Percentiles rank a stretch among this genome's conserved stretches.
phyloP scores from a whole-genome alignment of 257 asterid species.

The Cruciata laevipes region DNA sequence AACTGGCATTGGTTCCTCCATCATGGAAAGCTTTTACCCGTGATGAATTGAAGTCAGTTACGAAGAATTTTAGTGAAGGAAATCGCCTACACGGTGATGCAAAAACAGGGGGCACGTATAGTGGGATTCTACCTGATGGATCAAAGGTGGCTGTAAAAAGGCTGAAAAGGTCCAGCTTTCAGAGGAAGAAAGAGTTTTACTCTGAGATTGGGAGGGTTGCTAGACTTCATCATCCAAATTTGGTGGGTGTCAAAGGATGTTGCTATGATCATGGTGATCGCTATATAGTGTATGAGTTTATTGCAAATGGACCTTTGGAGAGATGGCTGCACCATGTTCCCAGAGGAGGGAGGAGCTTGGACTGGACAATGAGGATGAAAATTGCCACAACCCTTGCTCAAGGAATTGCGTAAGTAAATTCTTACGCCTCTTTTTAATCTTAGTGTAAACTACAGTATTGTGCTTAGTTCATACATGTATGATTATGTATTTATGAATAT shows the following conservation, averaged over 20 bases:
- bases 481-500: not conserved
- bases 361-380: conserved; percentile 92
- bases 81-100: conserved; percentile 93
- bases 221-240: conserved; percentile 81
- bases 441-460: not conserved
- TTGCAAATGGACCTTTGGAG: conserved; percentile 80
- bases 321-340: conserved; percentile 95
- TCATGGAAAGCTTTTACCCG: conserved; percentile 86
- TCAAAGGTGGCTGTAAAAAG: conserved; percentile 90
- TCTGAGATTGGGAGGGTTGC: conserved; percentile 95
- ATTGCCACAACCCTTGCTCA: conserved; percentile 91
- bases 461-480: not conserved
- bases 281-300: conserved; percentile 80
- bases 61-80: conserved; percentile 93
- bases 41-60: conserved; percentile 81
- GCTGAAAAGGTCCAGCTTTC: conserved; percentile 86
- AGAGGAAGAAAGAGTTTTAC: conserved; percentile 91
- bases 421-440: not conserved
- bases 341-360: conserved; percentile 90
- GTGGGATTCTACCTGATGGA: conserved; percentile 87
- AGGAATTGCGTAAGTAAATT: conserved; percentile 85
- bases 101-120: conserved; percentile 90
- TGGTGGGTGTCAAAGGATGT: conserved; percentile 90
- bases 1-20: conserved; percentile 81
- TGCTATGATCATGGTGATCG: conserved; percentile 95